Conservation (phyloP, 2,329 filamentous ascomycete species). For the Penicillium sp. region DNA sequence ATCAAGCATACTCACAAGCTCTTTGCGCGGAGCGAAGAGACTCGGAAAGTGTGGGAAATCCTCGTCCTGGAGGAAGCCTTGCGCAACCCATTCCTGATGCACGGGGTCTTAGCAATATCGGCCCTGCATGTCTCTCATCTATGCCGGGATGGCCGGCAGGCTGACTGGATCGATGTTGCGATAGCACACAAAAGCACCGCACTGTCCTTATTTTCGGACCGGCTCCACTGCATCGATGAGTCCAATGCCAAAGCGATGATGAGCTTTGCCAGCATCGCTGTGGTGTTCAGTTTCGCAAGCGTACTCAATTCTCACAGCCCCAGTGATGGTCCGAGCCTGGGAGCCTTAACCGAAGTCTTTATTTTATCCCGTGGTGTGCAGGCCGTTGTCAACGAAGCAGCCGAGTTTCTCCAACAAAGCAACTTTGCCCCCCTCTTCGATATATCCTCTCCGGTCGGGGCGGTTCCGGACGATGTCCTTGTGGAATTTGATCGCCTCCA, state of each 20-base stretch:
- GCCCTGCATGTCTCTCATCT: constrained; percentile 22
- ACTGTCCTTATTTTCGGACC: constrained; percentile 12
- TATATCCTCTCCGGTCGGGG: not conserved
- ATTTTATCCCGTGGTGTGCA: constrained; percentile 15
- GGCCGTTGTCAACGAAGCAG: constrained; percentile 3
- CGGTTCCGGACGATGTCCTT: constrained; percentile 3
- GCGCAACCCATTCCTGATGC: constrained; percentile 23
- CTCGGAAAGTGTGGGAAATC: constrained; percentile 20
- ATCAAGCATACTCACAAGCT: constrained; percentile 19
- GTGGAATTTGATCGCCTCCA: constrained; percentile 7
- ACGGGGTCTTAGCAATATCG: constrained; percentile 25
- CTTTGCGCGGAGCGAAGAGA: constrained; percentile 20
- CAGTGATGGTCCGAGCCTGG: constrained; percentile 10
- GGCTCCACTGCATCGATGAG: constrained; percentile 11
- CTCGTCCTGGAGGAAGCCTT: constrained; percentile 21
- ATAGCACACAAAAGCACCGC: constrained; percentile 20
- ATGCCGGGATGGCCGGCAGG: constrained; percentile 1
- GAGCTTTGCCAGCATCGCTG: constrained; percentile 17
- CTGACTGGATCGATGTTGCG: constrained; percentile 19
- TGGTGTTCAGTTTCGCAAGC: constrained; percentile 24
- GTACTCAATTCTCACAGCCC: constrained; percentile 8
- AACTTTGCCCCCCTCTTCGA: constrained; percentile 14
- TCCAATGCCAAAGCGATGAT: constrained; percentile 19
- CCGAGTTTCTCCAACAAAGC: constrained; percentile 9
- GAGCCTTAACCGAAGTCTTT: constrained; percentile 11